Evolutionary conservation across 805 yeast genomes (phyloP), one percentile per base, ranked within the genome.

Genomic region (Wickerhamomyces sydowiorum): DNA sequence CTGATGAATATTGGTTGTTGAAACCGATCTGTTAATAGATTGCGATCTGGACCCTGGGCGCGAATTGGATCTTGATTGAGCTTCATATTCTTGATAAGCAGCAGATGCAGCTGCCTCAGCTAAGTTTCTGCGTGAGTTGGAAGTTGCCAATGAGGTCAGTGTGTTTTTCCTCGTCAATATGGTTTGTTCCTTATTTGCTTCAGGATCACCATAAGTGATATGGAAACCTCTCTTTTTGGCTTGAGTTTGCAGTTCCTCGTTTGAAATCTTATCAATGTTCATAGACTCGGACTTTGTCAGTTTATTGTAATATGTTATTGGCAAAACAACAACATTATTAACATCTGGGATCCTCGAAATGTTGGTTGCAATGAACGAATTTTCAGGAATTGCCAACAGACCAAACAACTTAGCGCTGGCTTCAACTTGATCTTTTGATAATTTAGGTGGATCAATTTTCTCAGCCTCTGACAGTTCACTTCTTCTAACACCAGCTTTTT

Each of bases 291-390:
- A 69, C 42, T 73, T 70, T 23, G 75, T 56, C 46, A 84, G 61
- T 54, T 76, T 76, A 48, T 75, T 73, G 60, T 80, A 84, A 56
- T 82, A 82, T 2, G 80, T 69, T 6, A 72, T 65, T 6, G 91
- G 89, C 27, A 84, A 56, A 9, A 81, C 79, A 44, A 80, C 81
- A 27, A 82, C 80, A 46, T 76, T 74, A 4, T 66, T 60, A 12
- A 69, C 59, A 49, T 81, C 86, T 4, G 85, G 78, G 5, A 61
- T 61, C 48, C 73, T 68, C 8, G 76, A 72, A 29, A 73, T 73
- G 2, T 84, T 78, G 1, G 89, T 81, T 1, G 86, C 79, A 46
- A 83, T 66, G 50, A 75, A 82, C 2, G 80, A 67, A n/a, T 70
- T 57, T 39, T 68, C 69, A 1, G 91, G 86, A 32, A 85, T 67